phyloP scores from a whole-genome alignment of 306 rosid genomes.

The Cotoneaster glaucophyllus region DNA sequence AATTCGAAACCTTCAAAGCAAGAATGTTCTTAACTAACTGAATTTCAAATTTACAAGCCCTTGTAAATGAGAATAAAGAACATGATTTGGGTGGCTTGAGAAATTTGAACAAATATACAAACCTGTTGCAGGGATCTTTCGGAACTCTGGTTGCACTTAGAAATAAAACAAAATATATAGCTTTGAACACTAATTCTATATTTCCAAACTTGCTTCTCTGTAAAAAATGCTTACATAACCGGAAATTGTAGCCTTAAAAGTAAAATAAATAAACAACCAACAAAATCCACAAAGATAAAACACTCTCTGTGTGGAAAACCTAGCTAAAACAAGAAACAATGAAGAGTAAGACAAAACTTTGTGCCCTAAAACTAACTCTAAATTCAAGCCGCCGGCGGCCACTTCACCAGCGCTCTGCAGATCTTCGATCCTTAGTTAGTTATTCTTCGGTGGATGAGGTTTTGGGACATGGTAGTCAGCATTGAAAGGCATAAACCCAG shows the following conservation, averaged over 20 bases:
- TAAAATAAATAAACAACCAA: background rate
- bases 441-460: slow-evolving; percentile 68
- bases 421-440: slow-evolving; percentile 13
- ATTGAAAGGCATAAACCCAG: slow-evolving; percentile 36
- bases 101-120: too few relatives aligned
- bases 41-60: too few relatives aligned
- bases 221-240: background rate
- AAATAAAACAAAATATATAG: too few relatives aligned
- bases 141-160: too few relatives aligned
- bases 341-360: background rate
- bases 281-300: background rate
- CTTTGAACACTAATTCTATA: too few relatives aligned
- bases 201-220: too few relatives aligned
- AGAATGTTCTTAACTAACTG: too few relatives aligned
- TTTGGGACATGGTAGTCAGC: slow-evolving; percentile 56
- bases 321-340: background rate
- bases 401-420: background rate
- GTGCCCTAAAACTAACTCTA: background rate
- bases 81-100: too few relatives aligned
- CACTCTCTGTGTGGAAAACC: background rate
- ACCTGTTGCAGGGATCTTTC: too few relatives aligned
- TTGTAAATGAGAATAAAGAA: too few relatives aligned
- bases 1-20: too few relatives aligned
- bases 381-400: background rate
- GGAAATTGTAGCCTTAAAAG: background rate